Conservation (phyloP, 768 basidiomycete genomes). For the Psilocybe subaeruginosa region DNA sequence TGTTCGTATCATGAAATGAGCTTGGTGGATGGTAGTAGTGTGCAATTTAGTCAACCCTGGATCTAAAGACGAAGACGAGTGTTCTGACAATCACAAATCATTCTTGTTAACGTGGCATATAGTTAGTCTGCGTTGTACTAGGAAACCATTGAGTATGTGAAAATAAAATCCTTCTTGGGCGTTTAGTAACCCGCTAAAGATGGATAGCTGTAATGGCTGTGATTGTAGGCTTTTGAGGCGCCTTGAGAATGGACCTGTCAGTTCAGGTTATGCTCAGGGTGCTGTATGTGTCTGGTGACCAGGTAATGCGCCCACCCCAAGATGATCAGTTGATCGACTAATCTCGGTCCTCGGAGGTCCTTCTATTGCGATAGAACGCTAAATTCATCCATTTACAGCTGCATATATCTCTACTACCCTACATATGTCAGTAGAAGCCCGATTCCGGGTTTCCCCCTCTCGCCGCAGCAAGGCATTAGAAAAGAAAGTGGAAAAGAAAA, state of each 20-base stretch:
- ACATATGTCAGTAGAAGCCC: conserved; percentile 13
- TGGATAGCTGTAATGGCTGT: neutral
- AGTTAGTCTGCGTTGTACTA: neutral
- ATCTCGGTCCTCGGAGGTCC: conserved; percentile 4
- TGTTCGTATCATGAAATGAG: conserved; percentile 1
- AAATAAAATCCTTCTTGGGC: neutral
- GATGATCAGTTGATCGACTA: neutral
- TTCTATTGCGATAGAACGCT: conserved; percentile 9
- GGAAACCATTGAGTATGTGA: neutral
- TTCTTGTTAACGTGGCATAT: neutral
- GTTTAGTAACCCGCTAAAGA: neutral
- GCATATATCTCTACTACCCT: conserved; percentile 2
- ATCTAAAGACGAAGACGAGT: neutral
- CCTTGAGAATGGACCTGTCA: neutral
- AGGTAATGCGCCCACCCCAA: neutral
- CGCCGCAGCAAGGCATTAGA: conserved; percentile 3
- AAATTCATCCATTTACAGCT: conserved; percentile 15
- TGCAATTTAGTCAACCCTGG: neutral
- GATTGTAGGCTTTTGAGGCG: neutral
- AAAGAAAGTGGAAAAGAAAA: neutral
- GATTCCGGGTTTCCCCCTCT: neutral
- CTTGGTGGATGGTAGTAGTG: neutral
- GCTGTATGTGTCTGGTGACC: conserved; percentile 5
- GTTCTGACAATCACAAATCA: neutral
- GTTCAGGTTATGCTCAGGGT: neutral